Base-by-base conservation (phyloP, 306 rosid species). In the Dalbergia cochinchinensis region DNA sequence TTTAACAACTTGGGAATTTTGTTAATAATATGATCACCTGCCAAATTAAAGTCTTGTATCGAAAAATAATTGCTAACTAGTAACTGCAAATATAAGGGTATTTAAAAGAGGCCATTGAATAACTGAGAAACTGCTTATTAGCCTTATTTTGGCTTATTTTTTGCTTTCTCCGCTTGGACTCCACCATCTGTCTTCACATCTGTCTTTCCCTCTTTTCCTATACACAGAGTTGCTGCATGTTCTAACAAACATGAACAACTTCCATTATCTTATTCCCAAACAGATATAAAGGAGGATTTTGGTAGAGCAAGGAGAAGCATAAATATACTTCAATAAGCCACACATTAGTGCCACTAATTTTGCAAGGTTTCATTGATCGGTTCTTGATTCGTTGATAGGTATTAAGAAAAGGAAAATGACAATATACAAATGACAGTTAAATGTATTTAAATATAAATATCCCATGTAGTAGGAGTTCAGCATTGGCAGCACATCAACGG, bases 11-110 rank as follows among this genome's bases (percentile, higher is more conserved):
- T 11, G 5, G 22, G 19, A 57, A 55, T 62, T 47, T n/a, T 10
- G 11, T 47, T 47, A 47, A 11, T 47, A 47, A 11, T 47, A 47
- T 47, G 53, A 10, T 2, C 15, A 11, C 53, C 53, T 10, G 53
- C 53, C 14, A 47, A 47, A 47, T 9, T 7, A 44, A 7, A 44
- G 10, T 44, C 9, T 44, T 7, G 44, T 19, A 71, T 59, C 45
- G 7, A 44, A 44, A 20, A 48, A 58, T 26, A 26, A 57, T 22
- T 44, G 9, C 50, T 44, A 9, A 44, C 6, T 44, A 44, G 53
- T 2, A 47, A 47, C 19, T 69, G 67, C 78, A 35, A 11, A 54
- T 42, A 51, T 9, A 15, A 79, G 55, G 65, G 71, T 64, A 31
- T 65, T 59, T 66, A 7, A 26, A 26, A 26, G 31, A 26, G 2